Conservation (phyloP, 2,329 filamentous ascomycete species). For the Sporothrix euskadiensis region DNA sequence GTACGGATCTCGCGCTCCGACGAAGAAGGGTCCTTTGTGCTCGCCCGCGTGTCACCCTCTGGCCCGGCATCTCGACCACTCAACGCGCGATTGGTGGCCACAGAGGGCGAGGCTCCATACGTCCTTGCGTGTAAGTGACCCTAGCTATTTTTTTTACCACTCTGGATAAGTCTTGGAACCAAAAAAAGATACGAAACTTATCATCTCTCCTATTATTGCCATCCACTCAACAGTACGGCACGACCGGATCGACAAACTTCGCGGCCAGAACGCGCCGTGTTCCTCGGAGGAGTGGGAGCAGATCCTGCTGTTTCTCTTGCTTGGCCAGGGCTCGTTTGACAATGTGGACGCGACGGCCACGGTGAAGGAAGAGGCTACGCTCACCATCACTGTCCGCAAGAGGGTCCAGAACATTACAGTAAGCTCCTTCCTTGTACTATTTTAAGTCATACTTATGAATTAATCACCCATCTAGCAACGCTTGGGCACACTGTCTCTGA, state of each 20-base stretch:
- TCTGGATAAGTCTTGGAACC: not conserved
- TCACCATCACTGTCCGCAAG: slow-evolving; percentile 66
- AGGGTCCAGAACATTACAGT: slow-evolving; percentile 69
- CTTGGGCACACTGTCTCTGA: slow-evolving; percentile 64
- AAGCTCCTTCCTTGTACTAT: slow-evolving; percentile 37
- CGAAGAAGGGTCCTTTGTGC: slow-evolving; percentile 54
- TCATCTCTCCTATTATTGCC: not conserved
- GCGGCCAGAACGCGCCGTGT: slow-evolving; percentile 55
- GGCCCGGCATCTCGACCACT: slow-evolving; percentile 50
- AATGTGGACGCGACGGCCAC: slow-evolving; percentile 63
- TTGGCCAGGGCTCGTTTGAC: slow-evolving; percentile 49
- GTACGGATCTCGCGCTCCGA: slow-evolving; percentile 61
- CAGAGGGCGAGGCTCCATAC: slow-evolving; percentile 65
- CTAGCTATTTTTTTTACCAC: not conserved
- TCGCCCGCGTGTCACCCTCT: slow-evolving; percentile 59
- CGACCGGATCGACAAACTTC: slow-evolving; percentile 54
- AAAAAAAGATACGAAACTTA: not conserved
- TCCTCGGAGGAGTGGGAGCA: slow-evolving; percentile 66
- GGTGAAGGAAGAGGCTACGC: slow-evolving; percentile 52
- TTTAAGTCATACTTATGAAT: slow-evolving; percentile 12
- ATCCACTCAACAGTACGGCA: slow-evolving; percentile 53
- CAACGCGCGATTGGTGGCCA: slow-evolving; percentile 67
- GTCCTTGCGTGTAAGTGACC: slow-evolving; percentile 53
- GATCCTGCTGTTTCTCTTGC: slow-evolving; percentile 59
- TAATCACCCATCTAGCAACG: slow-evolving; percentile 56